phyloP scores from a whole-genome alignment of 2,329 filamentous ascomycete genomes.

The Bertia moriformis region DNA sequence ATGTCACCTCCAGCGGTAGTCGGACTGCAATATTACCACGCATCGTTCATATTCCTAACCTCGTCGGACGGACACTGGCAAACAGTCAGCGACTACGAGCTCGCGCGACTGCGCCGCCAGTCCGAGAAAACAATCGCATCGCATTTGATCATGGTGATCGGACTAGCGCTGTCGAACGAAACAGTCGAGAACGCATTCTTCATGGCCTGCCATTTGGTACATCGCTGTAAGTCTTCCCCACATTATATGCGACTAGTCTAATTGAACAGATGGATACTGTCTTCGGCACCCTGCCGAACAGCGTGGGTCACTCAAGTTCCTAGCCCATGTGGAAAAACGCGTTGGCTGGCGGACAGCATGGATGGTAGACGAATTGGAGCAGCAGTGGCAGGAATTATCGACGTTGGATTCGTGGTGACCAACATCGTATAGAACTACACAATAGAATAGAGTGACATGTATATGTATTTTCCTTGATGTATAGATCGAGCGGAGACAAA shows the following conservation, averaged over 20 bases:
- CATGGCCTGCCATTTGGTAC: slow-evolving; percentile 15
- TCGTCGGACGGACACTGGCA: slow-evolving; percentile 10
- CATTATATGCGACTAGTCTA: not conserved
- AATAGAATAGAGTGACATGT: no score
- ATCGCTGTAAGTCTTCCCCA: slow-evolving; percentile 12
- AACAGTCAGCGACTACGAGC: slow-evolving; percentile 11
- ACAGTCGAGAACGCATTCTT: slow-evolving; percentile 16
- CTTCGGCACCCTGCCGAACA: slow-evolving; percentile 12
- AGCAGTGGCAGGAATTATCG: slow-evolving; percentile 13
- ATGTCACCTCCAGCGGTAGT: slow-evolving; percentile 17
- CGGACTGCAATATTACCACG: slow-evolving; percentile 20
- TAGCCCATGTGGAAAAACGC: slow-evolving; percentile 10
- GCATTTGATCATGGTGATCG: slow-evolving; percentile 13
- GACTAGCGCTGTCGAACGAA: slow-evolving; percentile 16
- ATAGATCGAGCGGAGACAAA: no score
- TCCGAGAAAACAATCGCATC: slow-evolving; percentile 14
- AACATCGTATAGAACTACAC: no score
- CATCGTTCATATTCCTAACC: slow-evolving; percentile 14
- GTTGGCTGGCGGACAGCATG: slow-evolving; percentile 15
- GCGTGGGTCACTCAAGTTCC: slow-evolving; percentile 12
- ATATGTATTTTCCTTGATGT: no score
- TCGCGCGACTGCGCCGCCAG: slow-evolving; percentile 10
- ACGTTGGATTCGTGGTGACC: not conserved
- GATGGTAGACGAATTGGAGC: slow-evolving; percentile 12
- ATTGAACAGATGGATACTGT: slow-evolving; percentile 14